Evolutionary conservation across 225 moss, liverwort and hornwort genomes (phyloP), one percentile per base, ranked within the genome.

Genomic region (Marchantia paleacea): DNA sequence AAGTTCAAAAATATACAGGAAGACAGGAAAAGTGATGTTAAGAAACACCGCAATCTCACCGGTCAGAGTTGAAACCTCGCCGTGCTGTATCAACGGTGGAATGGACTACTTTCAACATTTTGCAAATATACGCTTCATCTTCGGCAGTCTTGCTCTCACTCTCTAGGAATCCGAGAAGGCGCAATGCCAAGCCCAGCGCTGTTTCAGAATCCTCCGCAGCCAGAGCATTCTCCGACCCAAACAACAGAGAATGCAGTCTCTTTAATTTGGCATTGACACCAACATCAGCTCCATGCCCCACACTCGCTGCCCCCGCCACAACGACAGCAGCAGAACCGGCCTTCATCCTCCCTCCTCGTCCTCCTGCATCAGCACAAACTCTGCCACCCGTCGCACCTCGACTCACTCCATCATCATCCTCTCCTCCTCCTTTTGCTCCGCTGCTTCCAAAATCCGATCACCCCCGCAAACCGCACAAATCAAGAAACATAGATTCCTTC

Each of bases 181-280:
- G 94, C 84, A 99, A 86, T 68, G 90, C 91, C 76, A 99, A 86
- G 76, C 99, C 94, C 19, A 95, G 83, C 9, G 94, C 88, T 52
- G 92, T 92, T 85, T 95, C 95, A 7, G 84, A 62, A 72, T 95
- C 95, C 12, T 86, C 91, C 84, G 88, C 89, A 31, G 52, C 77
- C 76, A 83, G 85, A 4, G 92, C 92, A 31, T 85, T 87, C 73
- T 99, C 95, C 69, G 90, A 86, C 74, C 99, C 95, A 65, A 94
- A 99, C 12, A 95, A 85, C 51, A 99, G 94, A 65, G 95, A 90
- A 75, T 99, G 93, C 73, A 99, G 83, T 84, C 95, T 95, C 26
- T 77, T 81, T 50, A 95, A 85, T 88, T 92, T 95, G 47, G 80
- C 68, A 57, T 10, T 29, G 30, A 75, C 9, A 0, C 30, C 75